Conservation (phyloP, 192 early-diverging fungal genomes). For the Oehlia diaphana region DNA sequence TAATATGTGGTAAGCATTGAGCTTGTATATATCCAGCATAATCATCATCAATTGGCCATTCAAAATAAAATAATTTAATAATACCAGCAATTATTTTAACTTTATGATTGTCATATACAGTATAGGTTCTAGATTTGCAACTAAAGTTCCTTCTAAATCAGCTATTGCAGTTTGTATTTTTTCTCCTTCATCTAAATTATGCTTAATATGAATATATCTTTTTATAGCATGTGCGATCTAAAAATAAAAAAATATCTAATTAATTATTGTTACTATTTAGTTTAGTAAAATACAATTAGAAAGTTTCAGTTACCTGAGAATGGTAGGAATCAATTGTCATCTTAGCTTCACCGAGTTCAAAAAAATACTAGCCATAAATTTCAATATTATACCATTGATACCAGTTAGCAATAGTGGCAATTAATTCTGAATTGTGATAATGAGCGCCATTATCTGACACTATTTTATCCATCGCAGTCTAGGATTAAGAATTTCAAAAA, state of each 20-base stretch:
- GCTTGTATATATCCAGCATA: too few relatives aligned
- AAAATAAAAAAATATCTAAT: too few relatives aligned
- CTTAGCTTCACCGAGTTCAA: neutral
- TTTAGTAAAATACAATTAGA: too few relatives aligned
- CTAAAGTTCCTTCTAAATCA: neutral
- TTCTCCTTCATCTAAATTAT: conserved; percentile 14
- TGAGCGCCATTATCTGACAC: neutral
- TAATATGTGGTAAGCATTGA: too few relatives aligned
- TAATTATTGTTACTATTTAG: too few relatives aligned
- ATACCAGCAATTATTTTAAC: conserved; percentile 4
- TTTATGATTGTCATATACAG: neutral
- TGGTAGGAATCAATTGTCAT: too few relatives aligned
- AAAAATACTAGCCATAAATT: neutral
- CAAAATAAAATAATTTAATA: conserved; percentile 13
- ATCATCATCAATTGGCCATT: neutral
- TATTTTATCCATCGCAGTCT: neutral
- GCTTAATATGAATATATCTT: neutral
- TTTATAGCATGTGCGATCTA: neutral
- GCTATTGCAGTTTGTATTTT: conserved; percentile 8
- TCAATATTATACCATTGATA: conserved; percentile 3
- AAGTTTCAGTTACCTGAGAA: too few relatives aligned
- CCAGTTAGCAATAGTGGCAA: neutral
- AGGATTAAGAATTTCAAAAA: neutral
- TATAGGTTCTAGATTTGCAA: conserved; percentile 5
- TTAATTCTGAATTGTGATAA: neutral